Conservation (phyloP, 495 filamentous ascomycete genomes). For the Hypoxylon fragiforme region DNA sequence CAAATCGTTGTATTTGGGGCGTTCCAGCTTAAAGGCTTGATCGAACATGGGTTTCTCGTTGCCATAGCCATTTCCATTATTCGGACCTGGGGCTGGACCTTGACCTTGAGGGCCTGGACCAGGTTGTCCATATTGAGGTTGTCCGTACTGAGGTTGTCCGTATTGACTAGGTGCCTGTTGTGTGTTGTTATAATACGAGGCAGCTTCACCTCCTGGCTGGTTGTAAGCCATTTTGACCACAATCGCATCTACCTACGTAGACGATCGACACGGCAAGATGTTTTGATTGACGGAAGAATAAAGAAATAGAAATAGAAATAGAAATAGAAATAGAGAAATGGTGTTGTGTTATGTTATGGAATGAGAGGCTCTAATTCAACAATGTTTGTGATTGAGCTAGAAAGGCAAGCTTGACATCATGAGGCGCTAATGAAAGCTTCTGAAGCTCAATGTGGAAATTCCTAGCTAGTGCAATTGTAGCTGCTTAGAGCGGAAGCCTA, state of each 20-base stretch:
- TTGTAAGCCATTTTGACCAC: conserved; percentile 28
- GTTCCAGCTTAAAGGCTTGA: conserved; percentile 75
- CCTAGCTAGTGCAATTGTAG: conserved; percentile 6
- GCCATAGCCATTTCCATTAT: conserved; percentile 18
- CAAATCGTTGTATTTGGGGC: conserved; percentile 84
- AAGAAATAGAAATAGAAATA: too few species aligned
- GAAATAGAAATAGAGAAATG: too few species aligned
- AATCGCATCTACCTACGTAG: too few species aligned
- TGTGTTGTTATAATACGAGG: conserved; percentile 27
- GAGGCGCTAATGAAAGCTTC: conserved; percentile 21
- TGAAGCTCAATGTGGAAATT: conserved; percentile 18
- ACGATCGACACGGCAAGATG: too few species aligned
- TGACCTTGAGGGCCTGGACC: conserved; percentile 15
- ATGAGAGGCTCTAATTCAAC: background rate
- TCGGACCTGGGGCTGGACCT: conserved; percentile 18
- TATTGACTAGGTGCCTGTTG: conserved; percentile 18
- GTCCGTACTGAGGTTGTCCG: conserved; percentile 19
- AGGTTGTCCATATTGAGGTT: conserved; percentile 16
- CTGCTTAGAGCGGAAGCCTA: too few species aligned
- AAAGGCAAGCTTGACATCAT: conserved; percentile 31
- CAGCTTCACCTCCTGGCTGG: conserved; percentile 30
- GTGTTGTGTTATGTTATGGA: conserved; percentile 10
- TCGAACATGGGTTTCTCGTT: conserved; percentile 66
- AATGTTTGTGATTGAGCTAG: background rate
- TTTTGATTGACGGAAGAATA: too few species aligned